Evolutionary conservation across 495 filamentous ascomycete species (phyloP).

Genomic region (Penicillium cosmopolitanum): DNA sequence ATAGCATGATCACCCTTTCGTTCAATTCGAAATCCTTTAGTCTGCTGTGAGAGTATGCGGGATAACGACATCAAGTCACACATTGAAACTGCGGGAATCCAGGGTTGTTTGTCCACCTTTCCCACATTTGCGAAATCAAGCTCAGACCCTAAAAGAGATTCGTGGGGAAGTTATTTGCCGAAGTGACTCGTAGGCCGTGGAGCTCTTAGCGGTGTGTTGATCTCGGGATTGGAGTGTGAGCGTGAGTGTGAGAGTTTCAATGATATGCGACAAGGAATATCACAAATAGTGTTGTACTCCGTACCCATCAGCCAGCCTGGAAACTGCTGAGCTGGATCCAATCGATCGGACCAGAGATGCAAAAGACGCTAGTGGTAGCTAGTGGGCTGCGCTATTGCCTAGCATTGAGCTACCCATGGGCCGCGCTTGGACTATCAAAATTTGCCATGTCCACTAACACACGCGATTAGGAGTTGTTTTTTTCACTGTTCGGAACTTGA

Average conservation of each 20-base stretch:
- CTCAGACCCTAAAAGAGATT: background rate
- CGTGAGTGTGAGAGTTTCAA: background rate
- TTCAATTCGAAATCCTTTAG: background rate
- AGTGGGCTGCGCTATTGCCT: conserved; percentile 29
- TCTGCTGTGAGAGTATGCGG: background rate
- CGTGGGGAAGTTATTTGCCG: conserved; percentile 2
- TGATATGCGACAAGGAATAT: background rate
- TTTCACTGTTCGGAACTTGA: no score
- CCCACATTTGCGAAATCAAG: background rate
- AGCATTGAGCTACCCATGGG: conserved; percentile 20
- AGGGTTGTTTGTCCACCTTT: conserved; percentile 7
- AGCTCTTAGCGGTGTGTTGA: background rate
- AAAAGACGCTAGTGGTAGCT: conserved; percentile 18
- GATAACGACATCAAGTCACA: background rate
- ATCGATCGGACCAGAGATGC: conserved; percentile 15
- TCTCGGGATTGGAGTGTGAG: conserved; percentile 4
- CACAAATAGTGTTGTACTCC: background rate
- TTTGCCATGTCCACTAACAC: background rate
- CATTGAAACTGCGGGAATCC: conserved; percentile 10
- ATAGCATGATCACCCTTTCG: conserved; percentile 10
- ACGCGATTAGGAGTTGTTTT: background rate
- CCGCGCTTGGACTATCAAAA: conserved; percentile 10
- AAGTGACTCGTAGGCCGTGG: background rate
- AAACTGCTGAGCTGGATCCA: conserved; percentile 17
- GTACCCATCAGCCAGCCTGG: background rate